These are phyloP conservation scores for Vitellaria paradoxa DNA, from an alignment of 179 eudicot species.

Conservation along the genomic window DNA sequence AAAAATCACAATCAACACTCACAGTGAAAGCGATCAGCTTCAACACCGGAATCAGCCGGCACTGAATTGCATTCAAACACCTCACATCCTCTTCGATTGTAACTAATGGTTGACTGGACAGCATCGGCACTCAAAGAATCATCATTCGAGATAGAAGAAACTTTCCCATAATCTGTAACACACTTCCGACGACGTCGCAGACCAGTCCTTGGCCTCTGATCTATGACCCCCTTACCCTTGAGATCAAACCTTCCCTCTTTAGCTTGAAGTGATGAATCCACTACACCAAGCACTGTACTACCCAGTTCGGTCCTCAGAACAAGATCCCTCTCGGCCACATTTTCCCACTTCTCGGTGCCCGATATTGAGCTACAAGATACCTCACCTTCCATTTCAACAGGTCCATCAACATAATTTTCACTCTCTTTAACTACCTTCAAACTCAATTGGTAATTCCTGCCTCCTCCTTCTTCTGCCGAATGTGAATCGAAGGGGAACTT, in stretches of 20 bases:
- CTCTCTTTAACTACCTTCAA: conserved; percentile 36
- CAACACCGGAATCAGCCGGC: conserved; percentile 24
- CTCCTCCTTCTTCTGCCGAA: conserved; percentile 25
- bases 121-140: conserved; percentile 29
- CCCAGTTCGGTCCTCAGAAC: conserved; percentile 17
- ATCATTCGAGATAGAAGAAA: conserved; percentile 34
- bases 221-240: conserved; percentile 51
- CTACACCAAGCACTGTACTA: not conserved
- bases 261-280: not conserved
- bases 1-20: conserved; percentile 19
- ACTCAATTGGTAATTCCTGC: conserved; percentile 30
- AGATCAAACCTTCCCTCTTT: conserved; percentile 40
- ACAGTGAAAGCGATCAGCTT: conserved; percentile 20
- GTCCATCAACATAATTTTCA: conserved; percentile 24
- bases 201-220: conserved; percentile 43
- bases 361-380: conserved; percentile 63
- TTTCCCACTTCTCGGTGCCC: conserved; percentile 35
- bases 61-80: conserved; percentile 21
- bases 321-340: conserved; percentile 29
- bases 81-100: conserved; percentile 23
- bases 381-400: conserved; percentile 58
- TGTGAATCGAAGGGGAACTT: conserved; percentile 64
- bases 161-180: conserved; percentile 34
- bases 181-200: conserved; percentile 51
- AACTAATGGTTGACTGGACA: conserved; percentile 32